Conservation (phyloP, 2,329 filamentous ascomycete species). For the Apiospora pterosperma region DNA sequence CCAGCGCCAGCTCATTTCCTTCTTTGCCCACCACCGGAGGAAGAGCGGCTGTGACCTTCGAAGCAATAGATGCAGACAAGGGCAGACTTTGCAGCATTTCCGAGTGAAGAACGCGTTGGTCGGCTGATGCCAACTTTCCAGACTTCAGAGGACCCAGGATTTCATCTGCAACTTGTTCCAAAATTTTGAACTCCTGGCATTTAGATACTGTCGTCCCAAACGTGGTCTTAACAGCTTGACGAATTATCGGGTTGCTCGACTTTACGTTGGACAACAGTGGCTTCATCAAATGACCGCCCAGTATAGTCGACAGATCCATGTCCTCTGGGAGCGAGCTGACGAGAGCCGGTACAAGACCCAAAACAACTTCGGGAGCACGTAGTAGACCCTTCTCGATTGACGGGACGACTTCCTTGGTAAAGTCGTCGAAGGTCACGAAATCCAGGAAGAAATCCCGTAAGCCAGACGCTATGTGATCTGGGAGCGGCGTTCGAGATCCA, state of each 20-base stretch:
- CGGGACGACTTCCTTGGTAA: slow-evolving; percentile 73
- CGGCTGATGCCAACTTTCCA: slow-evolving; percentile 78
- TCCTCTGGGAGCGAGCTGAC: slow-evolving; percentile 64
- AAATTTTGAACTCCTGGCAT: slow-evolving; percentile 45
- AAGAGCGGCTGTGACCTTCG: slow-evolving; percentile 64
- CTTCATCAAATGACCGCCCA: slow-evolving; percentile 74
- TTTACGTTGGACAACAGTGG: slow-evolving; percentile 87
- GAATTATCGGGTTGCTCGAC: slow-evolving; percentile 77
- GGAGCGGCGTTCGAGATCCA: slow-evolving; percentile 69
- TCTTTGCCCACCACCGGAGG: slow-evolving; percentile 74
- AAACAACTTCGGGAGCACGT: slow-evolving; percentile 83
- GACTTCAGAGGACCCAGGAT: slow-evolving; percentile 75
- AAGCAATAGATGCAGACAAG: slow-evolving; percentile 57
- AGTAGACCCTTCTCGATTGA: slow-evolving; percentile 85
- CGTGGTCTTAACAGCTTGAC: slow-evolving; percentile 69
- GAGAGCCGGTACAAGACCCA: slow-evolving; percentile 74
- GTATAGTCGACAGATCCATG: slow-evolving; percentile 74
- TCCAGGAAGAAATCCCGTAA: slow-evolving; percentile 78
- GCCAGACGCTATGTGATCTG: slow-evolving; percentile 68
- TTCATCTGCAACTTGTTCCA: slow-evolving; percentile 73
- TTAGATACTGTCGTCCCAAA: slow-evolving; percentile 63
- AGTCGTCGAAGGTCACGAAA: slow-evolving; percentile 71
- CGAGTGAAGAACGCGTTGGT: slow-evolving; percentile 79
- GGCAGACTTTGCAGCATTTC: slow-evolving; percentile 71
- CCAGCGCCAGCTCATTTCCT: slow-evolving; percentile 79